phyloP scores from a whole-genome alignment of 75 land plant species.

The Azolla pinnata region DNA sequence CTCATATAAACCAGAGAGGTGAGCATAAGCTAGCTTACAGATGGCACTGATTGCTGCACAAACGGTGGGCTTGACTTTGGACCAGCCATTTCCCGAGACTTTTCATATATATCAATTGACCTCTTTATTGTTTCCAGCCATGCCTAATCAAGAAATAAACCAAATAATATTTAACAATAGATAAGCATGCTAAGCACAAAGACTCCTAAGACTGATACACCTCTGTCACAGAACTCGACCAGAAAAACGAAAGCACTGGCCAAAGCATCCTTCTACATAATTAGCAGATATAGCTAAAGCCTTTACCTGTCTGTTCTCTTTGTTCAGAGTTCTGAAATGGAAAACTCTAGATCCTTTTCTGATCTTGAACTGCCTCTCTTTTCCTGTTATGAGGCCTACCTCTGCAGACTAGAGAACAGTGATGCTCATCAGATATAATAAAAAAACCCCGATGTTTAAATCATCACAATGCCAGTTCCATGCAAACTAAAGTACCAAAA shows the following conservation, averaged over 20 bases:
- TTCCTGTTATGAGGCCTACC: constrained; percentile 20
- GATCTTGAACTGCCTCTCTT: constrained; percentile 38
- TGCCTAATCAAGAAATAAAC: too few relatives aligned
- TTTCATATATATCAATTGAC: constrained; percentile 22
- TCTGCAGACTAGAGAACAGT: constrained; percentile 21
- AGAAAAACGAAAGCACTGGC: constrained; percentile 1
- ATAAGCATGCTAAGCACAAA: too few relatives aligned
- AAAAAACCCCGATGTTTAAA: background rate
- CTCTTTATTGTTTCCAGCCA: constrained; percentile 33
- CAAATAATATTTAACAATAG: too few relatives aligned
- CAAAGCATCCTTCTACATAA: too few relatives aligned
- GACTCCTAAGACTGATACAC: background rate
- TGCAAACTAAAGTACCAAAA: too few relatives aligned
- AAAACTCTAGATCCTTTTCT: constrained; percentile 27
- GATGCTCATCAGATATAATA: too few relatives aligned
- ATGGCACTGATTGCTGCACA: constrained; percentile 12
- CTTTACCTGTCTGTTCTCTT: constrained; percentile 26
- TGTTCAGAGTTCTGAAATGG: constrained; percentile 24
- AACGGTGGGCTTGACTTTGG: constrained; percentile 13
- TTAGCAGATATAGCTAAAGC: background rate
- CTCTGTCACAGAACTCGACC: background rate
- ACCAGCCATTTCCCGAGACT: constrained; percentile 23
- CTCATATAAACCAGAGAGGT: constrained; percentile 1
- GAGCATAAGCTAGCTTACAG: constrained; percentile 6
- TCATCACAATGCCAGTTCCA: background rate